Base-by-base conservation (phyloP, 306 rosid species). In the Potentilla sterilis region DNA sequence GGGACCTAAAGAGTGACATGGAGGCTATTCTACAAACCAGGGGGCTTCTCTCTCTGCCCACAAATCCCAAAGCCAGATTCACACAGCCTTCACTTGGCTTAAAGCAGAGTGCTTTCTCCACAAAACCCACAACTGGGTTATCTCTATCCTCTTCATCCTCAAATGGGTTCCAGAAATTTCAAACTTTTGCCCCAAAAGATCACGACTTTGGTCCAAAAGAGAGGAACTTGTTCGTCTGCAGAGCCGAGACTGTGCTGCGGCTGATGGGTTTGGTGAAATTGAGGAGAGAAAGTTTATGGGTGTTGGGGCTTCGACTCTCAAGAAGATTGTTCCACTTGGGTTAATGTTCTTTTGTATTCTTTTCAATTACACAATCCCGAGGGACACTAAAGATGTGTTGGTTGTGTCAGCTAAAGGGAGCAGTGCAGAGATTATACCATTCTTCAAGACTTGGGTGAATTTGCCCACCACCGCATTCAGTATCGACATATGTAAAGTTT, bases 391-490 rank as follows among this genome's bases (percentile, higher is more conserved):
- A 68, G 98, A 91, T 78, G 98, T 94, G 13, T 70, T 94, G 69
- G 98, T 94, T 74, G 84, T 94, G 2, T 91, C 98, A n/a, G 97
- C 98, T 4, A 86, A 77, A 65, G 98, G 98, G 40, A 94, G 98
- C 70, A 91, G 97, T 79, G 97, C 98, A 0, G 98, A 94, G 91
- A 94, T 91, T 83, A 94, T 94, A 19, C 98, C 97, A 8, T 94
- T 94, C 77, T 78, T 94, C 44, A 94, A 94, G 73, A 91, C 97
- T 19, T 94, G 98, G 97, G 98, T 94, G 63, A 94, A 94, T 61
- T 86, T 94, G 85, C 98, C 98, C 4, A 89, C n/a, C n/a, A n/a
- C n/a, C n/a, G n/a, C n/a, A n/a, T n/a, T n/a, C n/a, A n/a, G n/a
- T n/a, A n/a, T n/a, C n/a, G n/a, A n/a, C n/a, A n/a, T n/a, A n/a